phyloP scores from a whole-genome alignment of 2,329 filamentous ascomycete species.

The Diatrype stigma region DNA sequence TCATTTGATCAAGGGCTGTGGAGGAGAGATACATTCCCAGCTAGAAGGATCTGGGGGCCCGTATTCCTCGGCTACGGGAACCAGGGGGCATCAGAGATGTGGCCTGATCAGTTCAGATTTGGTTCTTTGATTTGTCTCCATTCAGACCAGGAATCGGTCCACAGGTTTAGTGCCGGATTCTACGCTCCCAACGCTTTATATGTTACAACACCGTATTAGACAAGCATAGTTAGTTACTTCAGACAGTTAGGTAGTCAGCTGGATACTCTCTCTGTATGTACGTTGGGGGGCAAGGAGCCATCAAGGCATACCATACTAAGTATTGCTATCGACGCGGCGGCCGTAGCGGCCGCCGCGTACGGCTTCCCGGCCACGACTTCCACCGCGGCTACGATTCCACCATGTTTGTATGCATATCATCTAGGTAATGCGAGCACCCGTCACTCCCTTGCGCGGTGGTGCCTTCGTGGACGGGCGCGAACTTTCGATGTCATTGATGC shows the following conservation, averaged over 20 bases:
- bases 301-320: neutral
- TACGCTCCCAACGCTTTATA: neutral
- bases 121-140: neutral
- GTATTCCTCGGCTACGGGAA: neutral
- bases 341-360: neutral
- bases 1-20: neutral
- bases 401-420: neutral
- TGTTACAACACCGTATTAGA: too few species aligned
- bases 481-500: neutral
- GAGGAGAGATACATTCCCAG: neutral
- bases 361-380: neutral
- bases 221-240: too few species aligned
- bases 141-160: neutral
- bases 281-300: neutral
- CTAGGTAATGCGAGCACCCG: slow-evolving; percentile 1
- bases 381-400: neutral
- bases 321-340: neutral
- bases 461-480: neutral
- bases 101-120: neutral
- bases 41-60: neutral
- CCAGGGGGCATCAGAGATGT: neutral
- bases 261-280: neutral
- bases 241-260: neutral
- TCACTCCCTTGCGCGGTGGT: neutral
- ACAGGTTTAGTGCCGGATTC: neutral